Percentiles rank a stretch among this genome's conserved stretches.
Evolutionary conservation across 2,329 filamentous ascomycete genomes (phyloP).

Genomic region (Calonectria leucothoes): DNA sequence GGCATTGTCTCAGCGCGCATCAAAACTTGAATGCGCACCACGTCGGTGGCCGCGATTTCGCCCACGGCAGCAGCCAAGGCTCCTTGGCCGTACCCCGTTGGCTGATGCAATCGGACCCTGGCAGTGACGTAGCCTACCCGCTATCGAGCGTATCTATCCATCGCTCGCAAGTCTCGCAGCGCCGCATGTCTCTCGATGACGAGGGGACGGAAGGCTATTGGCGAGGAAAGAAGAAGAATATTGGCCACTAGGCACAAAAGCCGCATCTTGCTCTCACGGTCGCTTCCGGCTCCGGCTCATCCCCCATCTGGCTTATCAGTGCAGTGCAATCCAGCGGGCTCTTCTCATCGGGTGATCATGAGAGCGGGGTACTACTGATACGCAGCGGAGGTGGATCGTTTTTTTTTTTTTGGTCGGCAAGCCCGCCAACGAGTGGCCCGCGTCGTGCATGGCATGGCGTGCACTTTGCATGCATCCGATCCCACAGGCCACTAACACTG

Average conservation of each 20-base stretch:
- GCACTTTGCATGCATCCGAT: conserved; percentile 6
- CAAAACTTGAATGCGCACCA: not conserved
- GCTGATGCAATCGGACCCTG: not conserved
- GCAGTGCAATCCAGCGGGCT: too few relatives aligned
- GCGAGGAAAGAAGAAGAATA: too few relatives aligned
- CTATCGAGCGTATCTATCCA: too few relatives aligned
- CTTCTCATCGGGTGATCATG: not conserved
- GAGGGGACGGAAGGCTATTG: too few relatives aligned
- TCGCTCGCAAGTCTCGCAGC: not conserved
- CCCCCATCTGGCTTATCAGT: not conserved
- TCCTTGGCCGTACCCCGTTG: not conserved
- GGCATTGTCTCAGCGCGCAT: not conserved
- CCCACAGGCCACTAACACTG: not conserved
- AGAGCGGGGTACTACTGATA: conserved; percentile 4
- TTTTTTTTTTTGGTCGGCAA: conserved; percentile 29
- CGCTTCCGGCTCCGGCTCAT: not conserved
- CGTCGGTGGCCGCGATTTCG: not conserved
- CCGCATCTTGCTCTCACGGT: not conserved
- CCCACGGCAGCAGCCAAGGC: not conserved
- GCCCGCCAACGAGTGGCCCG: conserved; percentile 13
- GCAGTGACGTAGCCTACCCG: not conserved
- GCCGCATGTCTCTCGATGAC: not conserved
- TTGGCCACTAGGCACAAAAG: not conserved
- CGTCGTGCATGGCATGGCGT: not conserved
- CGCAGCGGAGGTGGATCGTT: conserved; percentile 8